Conservation (phyloP, 1,284 basidiomycete genomes). For the Puccinia sorghi region DNA sequence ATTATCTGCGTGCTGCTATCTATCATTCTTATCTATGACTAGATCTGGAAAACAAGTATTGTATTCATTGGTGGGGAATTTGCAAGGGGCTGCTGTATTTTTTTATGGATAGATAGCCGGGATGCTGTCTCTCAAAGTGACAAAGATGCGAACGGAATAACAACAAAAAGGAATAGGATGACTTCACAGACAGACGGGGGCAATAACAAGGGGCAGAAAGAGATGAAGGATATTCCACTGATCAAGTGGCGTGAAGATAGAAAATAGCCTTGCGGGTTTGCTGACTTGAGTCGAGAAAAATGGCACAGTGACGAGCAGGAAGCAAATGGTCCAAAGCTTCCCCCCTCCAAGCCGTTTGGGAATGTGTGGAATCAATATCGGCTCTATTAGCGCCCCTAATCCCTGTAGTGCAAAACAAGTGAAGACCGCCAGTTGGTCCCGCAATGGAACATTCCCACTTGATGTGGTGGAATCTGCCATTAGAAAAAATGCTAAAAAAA, state of each 20-base stretch:
- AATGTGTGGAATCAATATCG: conserved; percentile 32
- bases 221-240: neutral
- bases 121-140: no score
- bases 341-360: conserved; percentile 35
- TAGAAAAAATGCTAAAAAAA: conserved; percentile 21
- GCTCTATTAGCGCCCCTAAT: conserved; percentile 26
- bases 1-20: no score
- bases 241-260: conserved; percentile 13
- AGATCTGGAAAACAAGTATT: no score
- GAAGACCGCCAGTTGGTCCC: neutral
- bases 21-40: no score
- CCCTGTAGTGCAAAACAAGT: conserved; percentile 17
- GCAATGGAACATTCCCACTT: neutral
- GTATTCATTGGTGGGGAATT: no score
- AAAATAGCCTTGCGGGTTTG: conserved; percentile 3
- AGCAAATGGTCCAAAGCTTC: conserved; percentile 23
- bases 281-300: neutral
- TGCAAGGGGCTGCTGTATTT: no score
- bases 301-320: conserved; percentile 10
- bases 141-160: neutral
- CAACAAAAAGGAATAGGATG: neutral
- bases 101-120: no score
- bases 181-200: neutral
- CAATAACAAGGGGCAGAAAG: neutral
- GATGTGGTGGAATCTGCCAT: conserved; percentile 15